Evolutionary conservation across 2,329 filamentous ascomycete genomes (phyloP).

Genomic region (Exophiala aquamarina): DNA sequence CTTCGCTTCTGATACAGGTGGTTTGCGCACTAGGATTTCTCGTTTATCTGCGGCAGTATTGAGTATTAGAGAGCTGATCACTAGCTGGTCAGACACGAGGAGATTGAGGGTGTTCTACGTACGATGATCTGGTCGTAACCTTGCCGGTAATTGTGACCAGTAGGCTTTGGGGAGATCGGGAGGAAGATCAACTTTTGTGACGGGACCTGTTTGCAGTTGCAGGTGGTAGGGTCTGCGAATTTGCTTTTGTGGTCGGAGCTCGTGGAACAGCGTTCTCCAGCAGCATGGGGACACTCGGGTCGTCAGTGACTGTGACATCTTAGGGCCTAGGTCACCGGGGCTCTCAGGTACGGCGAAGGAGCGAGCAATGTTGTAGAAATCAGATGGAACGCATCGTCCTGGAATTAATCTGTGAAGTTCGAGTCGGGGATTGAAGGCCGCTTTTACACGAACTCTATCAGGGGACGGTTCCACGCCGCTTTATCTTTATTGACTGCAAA

Average conservation of each 20-base stretch:
- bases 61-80: too few relatives aligned
- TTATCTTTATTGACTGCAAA: too few relatives aligned
- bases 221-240: conserved; percentile 51
- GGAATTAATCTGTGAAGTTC: too few relatives aligned
- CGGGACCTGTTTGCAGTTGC: conserved; percentile 47
- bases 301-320: conserved; percentile 61
- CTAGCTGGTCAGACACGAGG: too few relatives aligned
- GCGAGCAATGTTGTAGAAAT: too few relatives aligned
- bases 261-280: conserved; percentile 65
- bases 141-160: conserved; percentile 42
- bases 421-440: too few relatives aligned
- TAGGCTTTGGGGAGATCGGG: conserved; percentile 42
- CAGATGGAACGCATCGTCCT: too few relatives aligned
- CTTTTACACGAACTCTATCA: too few relatives aligned
- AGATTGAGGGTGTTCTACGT: conserved; percentile 17
- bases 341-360: too few relatives aligned
- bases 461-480: too few relatives aligned
- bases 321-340: too few relatives aligned
- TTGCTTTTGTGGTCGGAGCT: conserved; percentile 53
- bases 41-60: conserved; percentile 38
- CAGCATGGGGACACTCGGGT: conserved; percentile 67
- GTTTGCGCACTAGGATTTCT: conserved; percentile 56
- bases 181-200: conserved; percentile 41
- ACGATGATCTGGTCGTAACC: conserved; percentile 40
- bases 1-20: conserved; percentile 36